phyloP scores from a whole-genome alignment of 2,329 filamentous ascomycete genomes.

The Fusarium tupiense region DNA sequence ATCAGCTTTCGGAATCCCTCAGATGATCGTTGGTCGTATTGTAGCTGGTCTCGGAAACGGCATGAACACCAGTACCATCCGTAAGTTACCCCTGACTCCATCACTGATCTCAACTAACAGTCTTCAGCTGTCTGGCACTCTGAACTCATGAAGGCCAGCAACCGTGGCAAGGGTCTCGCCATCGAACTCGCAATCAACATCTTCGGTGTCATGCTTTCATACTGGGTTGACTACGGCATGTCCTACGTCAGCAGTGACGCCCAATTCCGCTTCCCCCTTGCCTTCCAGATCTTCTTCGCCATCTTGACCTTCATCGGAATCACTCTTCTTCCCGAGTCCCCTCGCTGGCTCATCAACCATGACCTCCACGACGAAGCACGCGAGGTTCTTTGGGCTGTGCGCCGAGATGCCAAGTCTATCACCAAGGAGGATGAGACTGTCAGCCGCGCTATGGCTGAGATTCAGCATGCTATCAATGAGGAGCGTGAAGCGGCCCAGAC shows the following conservation, averaged over 20 bases:
- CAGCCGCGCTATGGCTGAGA: conserved; percentile 47
- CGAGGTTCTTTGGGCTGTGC: conserved; percentile 47
- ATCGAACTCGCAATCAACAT: conserved; percentile 52
- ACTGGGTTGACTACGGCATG: conserved; percentile 53
- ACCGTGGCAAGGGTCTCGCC: conserved; percentile 46
- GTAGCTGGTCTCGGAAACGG: conserved; percentile 57
- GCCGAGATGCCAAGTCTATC: conserved; percentile 41
- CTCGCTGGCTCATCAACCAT: conserved; percentile 52
- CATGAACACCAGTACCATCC: conserved; percentile 59
- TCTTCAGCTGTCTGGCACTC: conserved; percentile 52
- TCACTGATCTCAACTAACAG: not conserved
- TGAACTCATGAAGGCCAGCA: conserved; percentile 53
- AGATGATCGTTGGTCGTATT: conserved; percentile 57
- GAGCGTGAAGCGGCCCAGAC: conserved; percentile 51
- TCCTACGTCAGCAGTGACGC: conserved; percentile 48
- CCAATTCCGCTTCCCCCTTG: conserved; percentile 58
- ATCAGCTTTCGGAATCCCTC: conserved; percentile 50
- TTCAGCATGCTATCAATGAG: conserved; percentile 52
- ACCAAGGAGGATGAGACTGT: conserved; percentile 42
- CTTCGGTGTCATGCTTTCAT: conserved; percentile 48
- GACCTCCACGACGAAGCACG: conserved; percentile 55
- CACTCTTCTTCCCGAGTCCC: conserved; percentile 56
- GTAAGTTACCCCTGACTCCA: conserved; percentile 29
- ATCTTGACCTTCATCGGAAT: conserved; percentile 48
- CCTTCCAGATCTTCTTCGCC: conserved; percentile 55